A percentile compares a stretch with the other conserved stretches of the same genome.
Evolutionary conservation across 495 filamentous ascomycete species (phyloP).

Genomic region (Tuber magnatum): DNA sequence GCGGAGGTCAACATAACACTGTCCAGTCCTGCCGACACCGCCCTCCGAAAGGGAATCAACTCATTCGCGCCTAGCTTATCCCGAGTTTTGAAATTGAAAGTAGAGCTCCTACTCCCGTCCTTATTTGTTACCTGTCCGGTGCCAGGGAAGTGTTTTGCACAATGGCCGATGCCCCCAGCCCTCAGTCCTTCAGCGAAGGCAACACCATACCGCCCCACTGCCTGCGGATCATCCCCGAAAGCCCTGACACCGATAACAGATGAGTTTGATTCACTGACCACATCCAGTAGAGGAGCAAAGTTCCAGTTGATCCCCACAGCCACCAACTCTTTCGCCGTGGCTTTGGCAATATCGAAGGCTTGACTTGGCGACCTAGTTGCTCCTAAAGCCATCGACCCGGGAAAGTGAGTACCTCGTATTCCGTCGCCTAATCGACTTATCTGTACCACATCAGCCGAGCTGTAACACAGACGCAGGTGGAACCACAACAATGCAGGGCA

Average conservation of each 20-base stretch:
- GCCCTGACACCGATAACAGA: constrained; percentile 35
- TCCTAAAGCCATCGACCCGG: constrained; percentile 41
- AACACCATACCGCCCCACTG: constrained; percentile 39
- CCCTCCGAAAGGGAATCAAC: constrained; percentile 41
- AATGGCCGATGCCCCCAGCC: constrained; percentile 40
- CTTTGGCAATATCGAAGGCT: constrained; percentile 42
- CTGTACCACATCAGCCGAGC: constrained; percentile 35
- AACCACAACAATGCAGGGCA: constrained; percentile 6
- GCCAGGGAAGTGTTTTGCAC: constrained; percentile 42
- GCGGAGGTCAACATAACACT: constrained; percentile 41
- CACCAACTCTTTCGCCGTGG: constrained; percentile 40
- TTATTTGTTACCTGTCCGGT: constrained; percentile 30
- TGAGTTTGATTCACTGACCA: constrained; percentile 36
- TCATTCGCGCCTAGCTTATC: constrained; percentile 39
- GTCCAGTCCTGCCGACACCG: constrained; percentile 40
- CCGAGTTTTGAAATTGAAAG: constrained; percentile 31
- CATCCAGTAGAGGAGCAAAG: constrained; percentile 42
- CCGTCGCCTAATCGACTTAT: constrained; percentile 41
- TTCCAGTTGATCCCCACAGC: constrained; percentile 43
- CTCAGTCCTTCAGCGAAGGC: constrained; percentile 41
- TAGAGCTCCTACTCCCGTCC: constrained; percentile 31
- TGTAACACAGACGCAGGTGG: constrained; percentile 17
- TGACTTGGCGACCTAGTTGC: constrained; percentile 41
- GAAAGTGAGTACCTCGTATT: constrained; percentile 41
- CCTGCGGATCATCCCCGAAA: constrained; percentile 41